Base-by-base conservation (phyloP, 805 yeast species). In the Lipomyces chichibuensis region DNA sequence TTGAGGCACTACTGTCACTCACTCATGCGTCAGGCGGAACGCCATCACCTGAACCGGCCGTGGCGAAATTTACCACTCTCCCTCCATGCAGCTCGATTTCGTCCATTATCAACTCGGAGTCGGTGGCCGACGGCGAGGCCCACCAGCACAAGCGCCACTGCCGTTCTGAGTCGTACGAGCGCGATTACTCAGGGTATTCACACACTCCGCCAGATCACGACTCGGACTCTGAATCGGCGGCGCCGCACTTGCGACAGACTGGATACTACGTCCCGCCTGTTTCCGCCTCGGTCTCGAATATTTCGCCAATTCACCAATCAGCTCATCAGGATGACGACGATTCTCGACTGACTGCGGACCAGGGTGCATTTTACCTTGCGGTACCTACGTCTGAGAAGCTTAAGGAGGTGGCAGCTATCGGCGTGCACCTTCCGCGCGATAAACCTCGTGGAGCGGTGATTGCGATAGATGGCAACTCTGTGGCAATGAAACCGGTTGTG, bases 1-100 rank as follows among this genome's bases (percentile, higher is more conserved):
- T 69, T 35, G 71, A 69, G 55, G 71, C 71, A 2, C 52, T 69
- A 1, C 70, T 69, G 8, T 58, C 67, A 9, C 65, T 69, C 14
- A 59, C 25, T 20, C 60, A 43, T 4, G 60, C 8, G 14, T 58
- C 13, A 57, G n/a, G 58, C 55, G 14, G 52, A 8, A 20, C 27
- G 14, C 23, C 49, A 20, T 11, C 64, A 4, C 60, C 49, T 8
- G 17, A 33, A 56, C 2, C 67, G 60, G 17, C 60, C 29, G 62
- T 60, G 13, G 54, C n/a, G n/a, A 11, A n/a, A 27, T 17, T 17
- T 17, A 25, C 63, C 29, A 57, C 33, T 29, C 49, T 43, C 49
- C 49, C 23, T 11, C 8, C 49, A 43, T 43, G 14, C 39, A 37
- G 39, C 39, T n/a, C 54, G 43, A 60, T 64, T 20, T 43, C 58